Percentiles rank a stretch among this genome's conserved stretches.
Conservation (phyloP, 1,284 basidiomycete species). For the Meira miltonrushii region DNA sequence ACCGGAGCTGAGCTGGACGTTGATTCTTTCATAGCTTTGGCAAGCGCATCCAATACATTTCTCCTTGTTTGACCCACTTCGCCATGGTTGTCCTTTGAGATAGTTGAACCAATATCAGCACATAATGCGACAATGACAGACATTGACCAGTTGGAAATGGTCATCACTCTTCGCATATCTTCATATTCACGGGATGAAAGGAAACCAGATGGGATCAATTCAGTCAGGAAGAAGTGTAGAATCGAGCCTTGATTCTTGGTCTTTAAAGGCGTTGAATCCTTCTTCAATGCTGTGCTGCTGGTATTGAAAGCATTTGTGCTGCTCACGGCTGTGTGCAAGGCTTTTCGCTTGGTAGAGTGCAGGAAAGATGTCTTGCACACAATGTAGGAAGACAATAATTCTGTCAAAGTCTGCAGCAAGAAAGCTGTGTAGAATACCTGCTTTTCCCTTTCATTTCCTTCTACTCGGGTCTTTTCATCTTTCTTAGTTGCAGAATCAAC, state of each 20-base stretch:
- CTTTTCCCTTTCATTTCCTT: slow-evolving; percentile 21
- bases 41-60: slow-evolving; percentile 80
- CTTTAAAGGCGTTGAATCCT: slow-evolving; percentile 10
- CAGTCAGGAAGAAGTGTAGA: slow-evolving; percentile 39
- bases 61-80: slow-evolving; percentile 76
- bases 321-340: slow-evolving; percentile 59
- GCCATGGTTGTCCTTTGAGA: slow-evolving; percentile 64
- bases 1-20: slow-evolving; percentile 34
- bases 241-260: slow-evolving; percentile 18
- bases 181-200: slow-evolving; percentile 31
- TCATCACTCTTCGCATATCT: slow-evolving; percentile 50
- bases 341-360: slow-evolving; percentile 63
- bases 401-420: slow-evolving; percentile 84
- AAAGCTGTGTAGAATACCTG: slow-evolving; percentile 71
- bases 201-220: slow-evolving; percentile 50
- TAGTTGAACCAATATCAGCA: slow-evolving; percentile 65
- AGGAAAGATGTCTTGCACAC: slow-evolving; percentile 82
- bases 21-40: slow-evolving; percentile 78
- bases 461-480: not conserved
- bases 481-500: not conserved
- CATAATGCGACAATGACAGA: slow-evolving; percentile 86
- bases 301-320: slow-evolving; percentile 72
- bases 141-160: slow-evolving; percentile 68
- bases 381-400: slow-evolving; percentile 87
- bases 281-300: slow-evolving; percentile 62